Conservation (phyloP, 805 yeast genomes). For the Suhomyces canberraensis region DNA sequence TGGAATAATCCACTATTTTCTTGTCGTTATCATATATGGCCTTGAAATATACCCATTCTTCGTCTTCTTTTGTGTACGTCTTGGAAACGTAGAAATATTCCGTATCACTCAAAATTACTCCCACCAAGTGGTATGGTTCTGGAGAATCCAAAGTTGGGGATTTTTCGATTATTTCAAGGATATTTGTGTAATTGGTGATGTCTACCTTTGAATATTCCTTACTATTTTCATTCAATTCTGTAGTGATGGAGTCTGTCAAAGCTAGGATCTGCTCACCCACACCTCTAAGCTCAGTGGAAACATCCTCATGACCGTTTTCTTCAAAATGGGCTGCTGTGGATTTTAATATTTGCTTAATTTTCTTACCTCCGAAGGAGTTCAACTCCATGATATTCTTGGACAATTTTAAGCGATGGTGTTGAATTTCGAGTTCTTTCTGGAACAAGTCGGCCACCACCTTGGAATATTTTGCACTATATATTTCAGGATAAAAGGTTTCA, state of each 20-base stretch:
- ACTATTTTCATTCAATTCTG: constrained; percentile 17
- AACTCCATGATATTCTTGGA: constrained; percentile 27
- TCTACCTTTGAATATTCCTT: constrained; percentile 16
- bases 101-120: constrained; percentile 29
- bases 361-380: constrained; percentile 40
- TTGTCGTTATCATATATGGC: constrained; percentile 9
- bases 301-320: constrained; percentile 10
- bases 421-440: constrained; percentile 10
- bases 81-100: constrained; percentile 26
- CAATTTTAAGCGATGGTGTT: constrained; percentile 15
- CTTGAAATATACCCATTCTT: constrained; percentile 22
- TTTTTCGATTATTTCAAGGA: constrained; percentile 13
- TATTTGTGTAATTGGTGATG: constrained; percentile 17
- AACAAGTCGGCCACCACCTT: constrained; percentile 19
- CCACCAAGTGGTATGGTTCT: constrained; percentile 23
- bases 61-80: constrained; percentile 8
- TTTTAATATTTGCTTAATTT: constrained; percentile 24
- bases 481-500: constrained; percentile 34
- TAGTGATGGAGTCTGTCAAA: constrained; percentile 14
- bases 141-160: constrained; percentile 4
- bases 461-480: constrained; percentile 26
- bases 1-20: constrained; percentile 14
- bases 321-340: constrained; percentile 19
- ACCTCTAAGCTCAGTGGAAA: constrained; percentile 13
- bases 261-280: constrained; percentile 18